These are phyloP conservation scores for Phytophthora sp. DNA, from an alignment of 352 stramenopile genomes.

Conservation along the genomic window DNA sequence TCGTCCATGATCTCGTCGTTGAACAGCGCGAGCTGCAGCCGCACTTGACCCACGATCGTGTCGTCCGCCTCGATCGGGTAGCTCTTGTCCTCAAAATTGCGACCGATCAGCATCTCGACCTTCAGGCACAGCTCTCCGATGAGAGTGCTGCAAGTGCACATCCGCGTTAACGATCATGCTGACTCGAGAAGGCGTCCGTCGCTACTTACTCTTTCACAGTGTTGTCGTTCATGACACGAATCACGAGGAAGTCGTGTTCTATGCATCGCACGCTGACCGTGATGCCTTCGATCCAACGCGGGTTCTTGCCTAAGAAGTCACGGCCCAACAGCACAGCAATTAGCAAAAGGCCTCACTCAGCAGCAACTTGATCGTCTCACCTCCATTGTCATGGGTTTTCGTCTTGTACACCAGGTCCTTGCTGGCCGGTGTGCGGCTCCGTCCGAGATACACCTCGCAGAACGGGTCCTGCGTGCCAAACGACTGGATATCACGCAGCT, in stretches of 20 bases:
- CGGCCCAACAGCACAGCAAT: background rate
- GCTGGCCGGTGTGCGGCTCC: conserved; percentile 36
- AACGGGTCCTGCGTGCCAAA: conserved; percentile 80
- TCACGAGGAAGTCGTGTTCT: conserved; percentile 79
- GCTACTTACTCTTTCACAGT: conserved; percentile 68
- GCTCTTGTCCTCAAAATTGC: conserved; percentile 75
- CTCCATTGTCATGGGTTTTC: conserved; percentile 82
- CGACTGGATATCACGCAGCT: conserved; percentile 77
- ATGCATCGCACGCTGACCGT: conserved; percentile 71
- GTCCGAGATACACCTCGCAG: conserved; percentile 76
- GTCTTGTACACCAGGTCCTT: conserved; percentile 73
- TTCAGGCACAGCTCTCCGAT: conserved; percentile 76
- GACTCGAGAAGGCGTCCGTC: background rate
- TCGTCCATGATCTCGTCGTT: conserved; percentile 83
- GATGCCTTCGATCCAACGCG: conserved; percentile 75
- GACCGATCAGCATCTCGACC: conserved; percentile 69
- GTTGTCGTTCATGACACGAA: conserved; percentile 86
- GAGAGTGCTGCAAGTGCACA: conserved; percentile 50
- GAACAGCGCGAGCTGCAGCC: conserved; percentile 75
- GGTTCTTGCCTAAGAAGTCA: conserved; percentile 65
- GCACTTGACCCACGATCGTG: conserved; percentile 79
- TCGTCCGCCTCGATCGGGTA: conserved; percentile 74
- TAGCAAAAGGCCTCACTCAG: background rate
- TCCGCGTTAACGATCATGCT: background rate
- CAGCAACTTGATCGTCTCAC: conserved; percentile 12